These are phyloP conservation scores for Blastocystis sp. DNA, from an alignment of 352 stramenopile genomes.

Conservation along the genomic window DNA sequence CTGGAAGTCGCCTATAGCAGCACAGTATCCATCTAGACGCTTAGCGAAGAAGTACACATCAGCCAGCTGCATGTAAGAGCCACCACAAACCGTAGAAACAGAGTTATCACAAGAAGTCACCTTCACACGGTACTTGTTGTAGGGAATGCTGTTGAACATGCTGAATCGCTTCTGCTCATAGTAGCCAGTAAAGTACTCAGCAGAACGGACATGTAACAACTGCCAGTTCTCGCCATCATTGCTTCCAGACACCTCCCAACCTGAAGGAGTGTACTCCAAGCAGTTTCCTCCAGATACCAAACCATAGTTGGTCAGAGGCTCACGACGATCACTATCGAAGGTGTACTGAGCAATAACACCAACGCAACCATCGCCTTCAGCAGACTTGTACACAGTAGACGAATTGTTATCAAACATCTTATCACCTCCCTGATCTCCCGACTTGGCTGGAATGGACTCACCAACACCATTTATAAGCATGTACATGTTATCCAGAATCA, in stretches of 20 bases:
- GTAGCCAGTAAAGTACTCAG: neutral
- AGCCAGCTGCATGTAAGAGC: conserved; percentile 43
- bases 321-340: neutral
- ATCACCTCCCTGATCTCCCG: neutral
- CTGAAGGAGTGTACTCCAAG: neutral
- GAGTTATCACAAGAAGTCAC: neutral
- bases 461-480: conserved; percentile 28
- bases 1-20: neutral
- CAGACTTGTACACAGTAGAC: neutral
- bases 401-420: conserved; percentile 66
- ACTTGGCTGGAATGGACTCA: neutral
- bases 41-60: conserved; percentile 50
- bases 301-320: conserved; percentile 39
- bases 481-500: conserved; percentile 63
- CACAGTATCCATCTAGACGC: neutral
- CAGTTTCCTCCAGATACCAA: neutral
- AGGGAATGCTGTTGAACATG: conserved; percentile 22
- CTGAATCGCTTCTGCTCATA: conserved; percentile 10
- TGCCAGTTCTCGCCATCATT: conserved; percentile 30
- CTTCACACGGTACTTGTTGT: conserved; percentile 43
- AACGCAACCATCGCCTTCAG: neutral
- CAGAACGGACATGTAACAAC: neutral
- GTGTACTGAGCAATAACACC: neutral
- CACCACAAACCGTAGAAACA: neutral
- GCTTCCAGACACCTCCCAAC: conserved; percentile 25